Evolutionary conservation across 257 asterid genomes (phyloP).

Genomic region (Solanum sejunctum): DNA sequence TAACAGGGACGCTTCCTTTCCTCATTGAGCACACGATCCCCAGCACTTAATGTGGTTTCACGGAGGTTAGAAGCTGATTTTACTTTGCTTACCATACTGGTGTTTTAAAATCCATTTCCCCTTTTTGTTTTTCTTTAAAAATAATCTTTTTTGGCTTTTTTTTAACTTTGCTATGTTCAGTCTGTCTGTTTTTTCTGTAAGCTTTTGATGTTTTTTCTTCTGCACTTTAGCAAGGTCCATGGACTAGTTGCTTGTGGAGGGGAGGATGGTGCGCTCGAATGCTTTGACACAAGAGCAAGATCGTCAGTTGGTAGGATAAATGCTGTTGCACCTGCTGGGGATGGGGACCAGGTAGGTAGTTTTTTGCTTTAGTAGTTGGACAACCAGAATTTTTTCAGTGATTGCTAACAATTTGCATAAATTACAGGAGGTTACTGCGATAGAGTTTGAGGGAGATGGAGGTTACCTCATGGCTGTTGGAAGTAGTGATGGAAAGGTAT

Average conservation of each 20-base stretch:
- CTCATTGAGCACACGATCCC: conserved; percentile 77
- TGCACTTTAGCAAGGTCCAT: conserved; percentile 53
- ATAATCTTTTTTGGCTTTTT: not conserved
- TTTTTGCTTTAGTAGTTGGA: not conserved
- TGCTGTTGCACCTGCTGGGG: conserved; percentile 54
- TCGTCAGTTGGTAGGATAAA: conserved; percentile 82
- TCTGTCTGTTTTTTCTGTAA: not conserved
- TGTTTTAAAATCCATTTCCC: not conserved
- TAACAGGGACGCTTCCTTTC: conserved; percentile 84
- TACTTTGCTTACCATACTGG: not conserved
- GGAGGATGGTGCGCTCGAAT: conserved; percentile 90
- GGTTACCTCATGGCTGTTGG: conserved; percentile 88
- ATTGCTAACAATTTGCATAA: not conserved
- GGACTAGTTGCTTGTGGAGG: conserved; percentile 94
- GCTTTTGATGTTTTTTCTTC: not conserved
- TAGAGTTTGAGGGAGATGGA: conserved; percentile 74
- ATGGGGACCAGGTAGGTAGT: conserved; percentile 66
- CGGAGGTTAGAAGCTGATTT: conserved; percentile 45
- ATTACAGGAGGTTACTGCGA: conserved; percentile 75
- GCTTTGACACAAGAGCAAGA: conserved; percentile 85
- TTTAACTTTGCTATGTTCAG: not conserved
- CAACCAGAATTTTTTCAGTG: not conserved
- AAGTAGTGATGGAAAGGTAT: conserved; percentile 89
- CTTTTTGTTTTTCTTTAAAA: not conserved
- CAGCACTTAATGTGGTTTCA: conserved; percentile 86